Evolutionary conservation across 257 asterid species (phyloP).

Genomic region (Anisodus tanguticus): DNA sequence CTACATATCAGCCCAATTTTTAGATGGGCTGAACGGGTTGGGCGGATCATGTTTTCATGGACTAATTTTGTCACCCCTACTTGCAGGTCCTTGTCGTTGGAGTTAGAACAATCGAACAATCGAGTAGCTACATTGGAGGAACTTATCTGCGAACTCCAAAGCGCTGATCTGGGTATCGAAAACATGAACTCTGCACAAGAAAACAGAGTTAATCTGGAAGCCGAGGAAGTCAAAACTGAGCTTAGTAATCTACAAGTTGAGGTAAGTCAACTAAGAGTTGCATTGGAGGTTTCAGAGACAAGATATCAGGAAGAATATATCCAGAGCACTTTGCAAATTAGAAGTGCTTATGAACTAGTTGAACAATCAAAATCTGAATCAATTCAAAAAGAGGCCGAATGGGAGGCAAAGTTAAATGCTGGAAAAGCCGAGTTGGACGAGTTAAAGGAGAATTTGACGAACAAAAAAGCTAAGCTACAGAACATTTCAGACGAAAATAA

Average conservation of each 20-base stretch:
- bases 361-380: conserved; percentile 61
- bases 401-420: conserved; percentile 52
- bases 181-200: conserved; percentile 35
- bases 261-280: conserved; percentile 50
- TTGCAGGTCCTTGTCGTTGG: conserved; percentile 48
- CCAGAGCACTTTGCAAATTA: conserved; percentile 66
- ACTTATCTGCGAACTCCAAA: conserved; percentile 52
- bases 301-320: conserved; percentile 67
- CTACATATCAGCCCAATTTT: too few species aligned
- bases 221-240: conserved; percentile 43
- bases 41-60: too few species aligned
- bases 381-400: conserved; percentile 53
- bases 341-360: conserved; percentile 64
- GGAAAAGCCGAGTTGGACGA: conserved; percentile 58
- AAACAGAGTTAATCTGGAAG: conserved; percentile 35
- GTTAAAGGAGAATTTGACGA: conserved; percentile 46
- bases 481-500: conserved; percentile 36
- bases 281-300: conserved; percentile 72
- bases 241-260: conserved; percentile 49
- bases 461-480: conserved; percentile 42
- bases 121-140: conserved; percentile 59
- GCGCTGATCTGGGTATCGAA: conserved; percentile 42
- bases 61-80: background rate
- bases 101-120: conserved; percentile 64
- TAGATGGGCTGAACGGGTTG: too few species aligned